These are phyloP conservation scores for Arthrobotrys sphaeroides DNA, from an alignment of 2,329 filamentous ascomycete species.

Conservation along the genomic window DNA sequence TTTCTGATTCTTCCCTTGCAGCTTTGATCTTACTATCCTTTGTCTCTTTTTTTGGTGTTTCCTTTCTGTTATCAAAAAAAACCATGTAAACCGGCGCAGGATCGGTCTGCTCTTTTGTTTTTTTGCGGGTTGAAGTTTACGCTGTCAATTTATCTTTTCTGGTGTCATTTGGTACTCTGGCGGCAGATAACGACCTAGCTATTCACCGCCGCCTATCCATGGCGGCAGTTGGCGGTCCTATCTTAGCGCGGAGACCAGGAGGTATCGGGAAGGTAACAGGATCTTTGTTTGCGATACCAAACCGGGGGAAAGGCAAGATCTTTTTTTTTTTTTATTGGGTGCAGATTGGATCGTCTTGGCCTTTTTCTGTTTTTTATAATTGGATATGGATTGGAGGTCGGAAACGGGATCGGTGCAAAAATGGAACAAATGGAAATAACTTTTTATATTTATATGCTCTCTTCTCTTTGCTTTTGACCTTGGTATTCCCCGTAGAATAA, in stretches of 20 bases:
- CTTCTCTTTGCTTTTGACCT: too few species aligned
- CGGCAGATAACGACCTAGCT: too few species aligned
- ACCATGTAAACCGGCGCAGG: constrained; percentile 53
- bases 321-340: background rate
- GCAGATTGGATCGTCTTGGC: background rate
- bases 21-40: constrained; percentile 12
- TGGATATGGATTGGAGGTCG: too few species aligned
- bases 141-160: constrained; percentile 11
- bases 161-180: background rate
- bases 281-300: too few species aligned
- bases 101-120: constrained; percentile 36
- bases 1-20: background rate
- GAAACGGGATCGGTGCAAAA: too few species aligned
- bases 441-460: too few species aligned
- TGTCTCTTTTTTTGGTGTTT: background rate
- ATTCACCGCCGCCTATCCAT: too few species aligned
- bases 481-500: too few species aligned
- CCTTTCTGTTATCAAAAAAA: constrained; percentile 28
- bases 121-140: background rate
- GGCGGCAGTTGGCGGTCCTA: too few species aligned
- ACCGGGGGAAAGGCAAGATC: background rate
- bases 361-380: background rate
- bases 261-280: too few species aligned
- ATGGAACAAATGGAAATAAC: too few species aligned
- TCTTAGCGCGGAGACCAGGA: too few species aligned